Base-by-base conservation (phyloP, 2,329 filamentous ascomycete genomes). In the Ilyonectria robusta region DNA sequence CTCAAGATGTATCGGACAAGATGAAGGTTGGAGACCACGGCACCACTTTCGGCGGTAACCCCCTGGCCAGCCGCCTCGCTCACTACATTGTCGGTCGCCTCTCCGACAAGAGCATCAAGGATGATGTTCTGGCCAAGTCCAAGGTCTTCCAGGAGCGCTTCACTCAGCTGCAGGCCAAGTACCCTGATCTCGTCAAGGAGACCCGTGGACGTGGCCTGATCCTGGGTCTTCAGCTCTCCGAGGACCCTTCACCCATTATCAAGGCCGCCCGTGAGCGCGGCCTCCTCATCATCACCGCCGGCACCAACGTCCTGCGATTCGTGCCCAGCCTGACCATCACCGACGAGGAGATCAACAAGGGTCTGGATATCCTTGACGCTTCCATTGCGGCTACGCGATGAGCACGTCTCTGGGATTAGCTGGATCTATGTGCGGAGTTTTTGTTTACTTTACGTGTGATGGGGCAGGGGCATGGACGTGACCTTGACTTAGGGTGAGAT, bases 11-110 rank as follows among this genome's bases (percentile, higher is more conserved):
- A 6, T 72, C 75, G 47, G 81, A 82, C 26, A 83, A 79, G 75
- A 84, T 84, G 69, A 78, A 80, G 72, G 81, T 81, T 11, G 94
- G 95, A 65, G 95, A 98, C 80, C 95, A 98, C 81, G 95, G 95
- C 56, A 98, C 95, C 17, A 98, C 95, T 0, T 98, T 97, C 76
- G 95, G 95, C 62, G 95, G 95, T 46, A 98, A 97, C 83, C 95
- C 95, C 8, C 87, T 98, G 44, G 94, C 93, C 2, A 94, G 90
- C 76, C 89, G 94, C 35, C 84, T 98, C 9, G 96, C 93, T 8
- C 93, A 97, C 79, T 90, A 97, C 83, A 93, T 98, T 66, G 90
- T 99, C 63, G 87, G 86, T 35, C 89, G 94, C 26, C 88, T 99
- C 6, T 87, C 93, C 0, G 90, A 94, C 29, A 85, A 89, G 0